Evolutionary conservation across 306 rosid genomes (phyloP).

Genomic region (Gleditsia sinensis): DNA sequence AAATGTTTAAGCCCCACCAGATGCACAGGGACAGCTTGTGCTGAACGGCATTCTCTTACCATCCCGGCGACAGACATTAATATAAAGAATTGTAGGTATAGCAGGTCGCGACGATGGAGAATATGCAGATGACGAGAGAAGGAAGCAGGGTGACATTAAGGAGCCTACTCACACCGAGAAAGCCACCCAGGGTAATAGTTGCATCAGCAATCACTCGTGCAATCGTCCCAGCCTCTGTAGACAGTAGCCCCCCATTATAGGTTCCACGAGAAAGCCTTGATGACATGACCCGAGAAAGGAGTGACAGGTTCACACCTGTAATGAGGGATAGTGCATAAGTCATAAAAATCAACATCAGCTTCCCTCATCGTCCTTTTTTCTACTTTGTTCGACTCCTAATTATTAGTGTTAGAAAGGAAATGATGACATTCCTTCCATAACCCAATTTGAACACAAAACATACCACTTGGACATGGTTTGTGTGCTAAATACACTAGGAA

Average conservation of each 20-base stretch:
- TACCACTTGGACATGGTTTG: neutral
- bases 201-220: conserved; percentile 95
- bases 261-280: conserved; percentile 98
- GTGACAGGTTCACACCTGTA: conserved; percentile 93
- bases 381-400: neutral
- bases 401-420: neutral
- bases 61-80: conserved; percentile 36
- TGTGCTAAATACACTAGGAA: neutral
- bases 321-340: neutral
- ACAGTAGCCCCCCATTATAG: conserved; percentile 83
- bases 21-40: neutral
- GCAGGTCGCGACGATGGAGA: conserved; percentile 86
- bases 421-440: neutral
- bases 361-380: neutral
- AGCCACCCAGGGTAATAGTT: conserved; percentile 87
- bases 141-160: conserved; percentile 84
- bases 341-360: neutral
- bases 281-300: conserved; percentile 95
- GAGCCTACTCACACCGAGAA: conserved; percentile 69
- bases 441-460: neutral
- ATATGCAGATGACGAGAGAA: conserved; percentile 72
- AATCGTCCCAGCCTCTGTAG: conserved; percentile 95
- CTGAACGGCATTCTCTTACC: conserved; percentile 11
- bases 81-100: conserved; percentile 90
- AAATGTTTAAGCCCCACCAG: neutral